Base-by-base conservation (phyloP, 2,329 filamentous ascomycete species). In the Aspergillus pseudoglaucus region DNA sequence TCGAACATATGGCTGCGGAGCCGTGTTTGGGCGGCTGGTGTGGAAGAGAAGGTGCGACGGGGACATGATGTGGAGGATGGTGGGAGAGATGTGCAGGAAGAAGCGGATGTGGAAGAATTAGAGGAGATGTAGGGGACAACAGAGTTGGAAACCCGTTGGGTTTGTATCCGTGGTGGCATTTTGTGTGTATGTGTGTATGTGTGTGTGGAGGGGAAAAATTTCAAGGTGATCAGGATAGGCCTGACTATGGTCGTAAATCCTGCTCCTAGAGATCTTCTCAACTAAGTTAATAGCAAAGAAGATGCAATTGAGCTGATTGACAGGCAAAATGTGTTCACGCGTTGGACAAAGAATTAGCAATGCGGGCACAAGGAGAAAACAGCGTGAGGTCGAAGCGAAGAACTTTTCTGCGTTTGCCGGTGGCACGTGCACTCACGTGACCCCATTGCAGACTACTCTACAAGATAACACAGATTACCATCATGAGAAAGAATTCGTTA, bases 1-100 rank as follows among this genome's bases (percentile, higher is more conserved):
- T 69, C 66, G 56, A 77, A 81, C 72, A 83, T 82, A 44, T 75
- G 67, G 49, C 72, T 68, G 50, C 80, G 76, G 38, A 77, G 71
- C 54, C 70, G 70, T 39, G 78, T 82, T 48, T 71, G 66, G 25
- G 60, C 37, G 41, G 59, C 54, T 41, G 55, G 47, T 6, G 65
- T 64, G n/a, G 57, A 62, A 15, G 65, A 68, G 47, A 69, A 68
- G 12, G 61, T 56, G 14, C 65, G 64, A 15, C 38, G 58, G 44
- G 56, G 59, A 17, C 55, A 57, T 45, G 53, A 55, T 33, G 47
- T 47, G 23, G 47, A 45, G 45, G 45, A 41, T 45, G 45, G 50
- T 44, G 52, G 47, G 51, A 45, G 51, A 47, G 44, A 48, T 22
- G 45, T 30, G 42, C 41, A 38, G 42, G 49, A 47, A 17, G 44